Base-by-base conservation (phyloP, 805 yeast species). In the Candida montana region DNA sequence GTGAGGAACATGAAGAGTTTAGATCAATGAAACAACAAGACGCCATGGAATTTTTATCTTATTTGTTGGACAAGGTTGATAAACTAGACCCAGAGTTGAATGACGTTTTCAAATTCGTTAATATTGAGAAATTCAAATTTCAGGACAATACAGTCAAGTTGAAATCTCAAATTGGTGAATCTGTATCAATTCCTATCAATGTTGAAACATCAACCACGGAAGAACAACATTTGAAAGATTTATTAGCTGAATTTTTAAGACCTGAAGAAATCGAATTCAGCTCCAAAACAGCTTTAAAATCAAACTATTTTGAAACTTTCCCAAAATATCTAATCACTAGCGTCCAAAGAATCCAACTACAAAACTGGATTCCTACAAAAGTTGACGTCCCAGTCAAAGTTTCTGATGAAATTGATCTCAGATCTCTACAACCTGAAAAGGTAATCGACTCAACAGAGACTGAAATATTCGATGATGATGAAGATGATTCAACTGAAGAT, bases 11-110 rank as follows among this genome's bases (percentile, higher is more conserved):
- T 59, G 69, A 70, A 15, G 99, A 93, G 55, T 93, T 93, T 53
- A 71, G 81, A 34, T 81, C 95, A 0, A 85, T 81, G 72, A 77
- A 80, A 51, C 99, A 93, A 58, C 99, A 93, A 61, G 99, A 93
- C 66, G 93, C 98, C 0, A 84, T 81, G 67, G 99, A 93, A 60
- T 93, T 89, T 57, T 74, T 89, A 62, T 63, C 77, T 5, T 83
- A 79, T 57, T 61, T 91, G 8, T 55, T 81, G 23, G 83, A 81
- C 42, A 72, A 76, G 47, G 60, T 89, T 21, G 90, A 83, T 47
- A 58, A 59, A 5, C 59, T 73, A 48, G 62, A 67, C 26, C 31
- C 52, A 1, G 47, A 55, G 6, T 33, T 49, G 1, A 74, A 77
- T 43, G 71, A 73, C 38, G 51, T 70, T 13, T 79, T 91, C 54